Percentiles rank a stretch among this genome's conserved stretches.
Conservation (phyloP, 2,329 filamentous ascomycete species). For the Scytalidium lignicola region DNA sequence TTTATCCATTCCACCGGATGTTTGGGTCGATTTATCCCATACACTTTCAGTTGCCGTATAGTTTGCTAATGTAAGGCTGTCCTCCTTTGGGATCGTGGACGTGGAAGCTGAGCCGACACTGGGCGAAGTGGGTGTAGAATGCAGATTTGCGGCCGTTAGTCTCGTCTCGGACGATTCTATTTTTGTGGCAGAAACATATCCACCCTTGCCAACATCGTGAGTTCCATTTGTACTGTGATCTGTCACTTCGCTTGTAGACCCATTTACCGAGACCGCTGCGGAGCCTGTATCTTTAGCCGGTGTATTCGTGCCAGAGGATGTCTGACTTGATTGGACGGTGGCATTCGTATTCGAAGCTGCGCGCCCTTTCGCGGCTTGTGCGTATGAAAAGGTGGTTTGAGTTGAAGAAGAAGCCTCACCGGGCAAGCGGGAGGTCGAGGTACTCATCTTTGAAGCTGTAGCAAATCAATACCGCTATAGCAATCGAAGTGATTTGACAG, state of each 20-base stretch:
- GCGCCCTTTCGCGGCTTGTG: slow-evolving; percentile 87
- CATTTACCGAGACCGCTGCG: slow-evolving; percentile 12
- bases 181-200: slow-evolving; percentile 10
- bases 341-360: slow-evolving; percentile 18
- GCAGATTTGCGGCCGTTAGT: slow-evolving; percentile 17
- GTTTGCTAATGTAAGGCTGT: slow-evolving; percentile 55
- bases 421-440: slow-evolving; percentile 29
- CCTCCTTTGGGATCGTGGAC: slow-evolving; percentile 46
- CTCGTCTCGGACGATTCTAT: slow-evolving; percentile 15
- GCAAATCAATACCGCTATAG: neutral
- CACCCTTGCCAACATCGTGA: slow-evolving; percentile 15
- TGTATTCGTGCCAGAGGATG: slow-evolving; percentile 25
- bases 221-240: slow-evolving; percentile 20
- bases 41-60: slow-evolving; percentile 61
- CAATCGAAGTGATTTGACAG: neutral
- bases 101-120: slow-evolving; percentile 47
- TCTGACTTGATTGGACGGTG: slow-evolving; percentile 22
- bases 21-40: slow-evolving; percentile 62
- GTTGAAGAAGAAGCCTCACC: slow-evolving; percentile 25
- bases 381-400: slow-evolving; percentile 77
- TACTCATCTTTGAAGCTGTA: slow-evolving; percentile 33
- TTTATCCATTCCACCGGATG: slow-evolving; percentile 61
- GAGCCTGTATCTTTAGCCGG: slow-evolving; percentile 24
- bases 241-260: slow-evolving; percentile 14
- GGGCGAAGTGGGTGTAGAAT: slow-evolving; percentile 44